Evolutionary conservation across 2,329 filamentous ascomycete genomes (phyloP).

Genomic region (Hypocrella siamensis): DNA sequence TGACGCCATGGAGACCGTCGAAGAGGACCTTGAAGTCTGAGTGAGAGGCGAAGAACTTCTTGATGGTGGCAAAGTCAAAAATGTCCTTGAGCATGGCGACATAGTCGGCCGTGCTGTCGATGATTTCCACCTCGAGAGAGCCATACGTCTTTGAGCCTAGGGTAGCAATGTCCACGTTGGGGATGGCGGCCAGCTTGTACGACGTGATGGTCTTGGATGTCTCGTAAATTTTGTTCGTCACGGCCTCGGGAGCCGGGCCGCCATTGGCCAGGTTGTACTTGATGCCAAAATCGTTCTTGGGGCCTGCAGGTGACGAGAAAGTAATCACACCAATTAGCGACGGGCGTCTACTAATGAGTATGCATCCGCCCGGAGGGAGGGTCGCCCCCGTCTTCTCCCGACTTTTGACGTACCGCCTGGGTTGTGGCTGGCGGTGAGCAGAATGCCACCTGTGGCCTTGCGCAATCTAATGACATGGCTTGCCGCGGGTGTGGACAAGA

Average conservation of each 20-base stretch:
- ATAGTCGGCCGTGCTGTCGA: slow-evolving; percentile 89
- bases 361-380: background rate
- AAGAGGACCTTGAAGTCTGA: slow-evolving; percentile 94
- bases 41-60: slow-evolving; percentile 76
- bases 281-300: slow-evolving; percentile 93
- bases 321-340: slow-evolving; percentile 1
- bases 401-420: slow-evolving; percentile 57
- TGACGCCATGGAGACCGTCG: slow-evolving; percentile 87
- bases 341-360: no score
- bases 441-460: slow-evolving; percentile 89
- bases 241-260: slow-evolving; percentile 84
- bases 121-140: slow-evolving; percentile 79
- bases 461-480: slow-evolving; percentile 91
- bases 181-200: slow-evolving; percentile 84
- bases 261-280: slow-evolving; percentile 99
- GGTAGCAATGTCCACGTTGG: slow-evolving; percentile 68
- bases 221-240: slow-evolving; percentile 97
- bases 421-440: slow-evolving; percentile 96
- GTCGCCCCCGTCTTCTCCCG: no score
- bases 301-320: slow-evolving; percentile 37
- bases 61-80: slow-evolving; percentile 95
- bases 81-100: slow-evolving; percentile 93
- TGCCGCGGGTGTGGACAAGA: slow-evolving; percentile 89
- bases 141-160: slow-evolving; percentile 79
- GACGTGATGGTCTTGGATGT: slow-evolving; percentile 76